Percentiles rank a stretch among this genome's conserved stretches.
Evolutionary conservation across 768 basidiomycete species (phyloP).

Genomic region (Xerocomellus amylosporus): DNA sequence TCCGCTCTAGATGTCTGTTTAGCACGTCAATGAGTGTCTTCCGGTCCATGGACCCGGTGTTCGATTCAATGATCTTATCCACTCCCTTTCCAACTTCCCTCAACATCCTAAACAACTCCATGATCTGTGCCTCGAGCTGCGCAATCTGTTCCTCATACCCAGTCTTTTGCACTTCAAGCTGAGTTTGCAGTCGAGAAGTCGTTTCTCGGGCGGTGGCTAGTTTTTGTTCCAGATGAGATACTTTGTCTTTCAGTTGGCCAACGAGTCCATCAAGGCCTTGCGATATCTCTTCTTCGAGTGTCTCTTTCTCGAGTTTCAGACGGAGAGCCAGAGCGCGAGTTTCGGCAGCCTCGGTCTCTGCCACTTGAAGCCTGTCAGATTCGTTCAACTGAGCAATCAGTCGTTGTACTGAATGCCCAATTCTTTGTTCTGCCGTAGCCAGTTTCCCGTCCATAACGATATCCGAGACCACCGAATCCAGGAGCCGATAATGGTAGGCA

Average conservation of each 20-base stretch:
- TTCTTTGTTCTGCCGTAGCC: conserved; percentile 75
- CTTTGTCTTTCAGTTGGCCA: conserved; percentile 71
- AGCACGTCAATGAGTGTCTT: conserved; percentile 76
- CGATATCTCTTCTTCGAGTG: conserved; percentile 76
- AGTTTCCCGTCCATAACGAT: conserved; percentile 92
- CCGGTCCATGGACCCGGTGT: conserved; percentile 65
- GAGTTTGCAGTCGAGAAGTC: conserved; percentile 68
- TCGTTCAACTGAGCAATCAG: conserved; percentile 90
- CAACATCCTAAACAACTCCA: conserved; percentile 92
- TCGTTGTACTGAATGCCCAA: conserved; percentile 86
- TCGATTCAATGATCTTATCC: conserved; percentile 67
- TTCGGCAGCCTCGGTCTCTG: conserved; percentile 73
- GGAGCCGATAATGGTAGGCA: conserved; percentile 85
- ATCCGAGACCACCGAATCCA: conserved; percentile 86
- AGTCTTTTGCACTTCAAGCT: conserved; percentile 71
- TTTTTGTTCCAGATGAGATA: conserved; percentile 71
- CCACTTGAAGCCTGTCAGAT: conserved; percentile 75
- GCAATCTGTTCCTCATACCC: conserved; percentile 84
- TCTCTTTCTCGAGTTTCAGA: conserved; percentile 78
- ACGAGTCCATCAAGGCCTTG: conserved; percentile 82
- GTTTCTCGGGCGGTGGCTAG: conserved; percentile 77
- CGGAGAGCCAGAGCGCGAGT: conserved; percentile 61
- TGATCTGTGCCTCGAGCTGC: conserved; percentile 88
- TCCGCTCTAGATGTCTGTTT: conserved; percentile 78
- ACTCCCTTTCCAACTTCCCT: conserved; percentile 78